Evolutionary conservation across 2,329 filamentous ascomycete species (phyloP).

Genomic region (Fusarium sp.): DNA sequence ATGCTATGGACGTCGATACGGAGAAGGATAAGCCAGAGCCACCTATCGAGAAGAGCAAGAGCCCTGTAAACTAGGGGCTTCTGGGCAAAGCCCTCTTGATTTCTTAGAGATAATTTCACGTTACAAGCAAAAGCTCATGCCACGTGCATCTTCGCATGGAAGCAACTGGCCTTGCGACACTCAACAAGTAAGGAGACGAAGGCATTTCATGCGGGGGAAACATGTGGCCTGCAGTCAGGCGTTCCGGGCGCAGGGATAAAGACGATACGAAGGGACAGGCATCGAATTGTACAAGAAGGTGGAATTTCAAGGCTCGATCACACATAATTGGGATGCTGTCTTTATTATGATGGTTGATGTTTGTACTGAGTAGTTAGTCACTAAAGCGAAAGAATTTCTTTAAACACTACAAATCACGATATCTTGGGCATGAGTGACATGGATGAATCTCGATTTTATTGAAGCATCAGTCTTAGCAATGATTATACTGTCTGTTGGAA

Average conservation of each 20-base stretch:
- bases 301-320: neutral
- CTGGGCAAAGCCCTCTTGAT: neutral
- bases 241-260: constrained; percentile 42
- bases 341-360: constrained; percentile 26
- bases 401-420: neutral
- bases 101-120: constrained; percentile 25
- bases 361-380: constrained; percentile 13
- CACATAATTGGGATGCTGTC: constrained; percentile 2
- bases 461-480: neutral
- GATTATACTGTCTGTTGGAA: neutral
- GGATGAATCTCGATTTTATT: neutral
- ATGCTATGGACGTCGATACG: constrained; percentile 50
- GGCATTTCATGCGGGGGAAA: constrained; percentile 24
- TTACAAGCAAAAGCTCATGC: constrained; percentile 22
- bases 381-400: constrained; percentile 33
- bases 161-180: neutral
- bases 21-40: constrained; percentile 44
- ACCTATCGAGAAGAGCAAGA: constrained; percentile 43
- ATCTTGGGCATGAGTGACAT: neutral
- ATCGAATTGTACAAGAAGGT: constrained; percentile 7
- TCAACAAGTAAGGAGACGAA: neutral
- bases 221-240: constrained; percentile 39
- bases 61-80: constrained; percentile 32
- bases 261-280: constrained; percentile 15
- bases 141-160: constrained; percentile 14